Conservation (phyloP, 768 basidiomycete species). For the Naganishia friedmannii region DNA sequence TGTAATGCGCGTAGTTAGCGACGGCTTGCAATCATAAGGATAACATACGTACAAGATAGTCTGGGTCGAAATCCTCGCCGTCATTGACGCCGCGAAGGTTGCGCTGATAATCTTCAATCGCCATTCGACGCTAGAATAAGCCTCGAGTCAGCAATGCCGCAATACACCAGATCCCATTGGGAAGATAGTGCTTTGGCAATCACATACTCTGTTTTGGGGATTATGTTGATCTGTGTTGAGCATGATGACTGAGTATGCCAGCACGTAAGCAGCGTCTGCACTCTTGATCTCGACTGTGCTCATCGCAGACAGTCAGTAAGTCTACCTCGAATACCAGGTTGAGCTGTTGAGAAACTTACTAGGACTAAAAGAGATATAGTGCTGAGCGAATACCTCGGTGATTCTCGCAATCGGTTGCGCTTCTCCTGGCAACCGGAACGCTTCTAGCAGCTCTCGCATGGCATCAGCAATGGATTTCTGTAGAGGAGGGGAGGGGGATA, state of each 20-base stretch:
- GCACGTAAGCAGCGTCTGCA: slow-evolving; percentile 88
- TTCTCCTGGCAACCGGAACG: slow-evolving; percentile 92
- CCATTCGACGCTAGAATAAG: slow-evolving; percentile 68
- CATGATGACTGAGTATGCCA: slow-evolving; percentile 95
- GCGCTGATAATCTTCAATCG: slow-evolving; percentile 85
- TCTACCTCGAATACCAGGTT: neutral
- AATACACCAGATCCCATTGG: slow-evolving; percentile 37
- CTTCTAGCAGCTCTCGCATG: slow-evolving; percentile 87
- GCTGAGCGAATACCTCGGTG: slow-evolving; percentile 88
- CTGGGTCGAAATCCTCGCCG: slow-evolving; percentile 72
- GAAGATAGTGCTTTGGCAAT: too few species aligned
- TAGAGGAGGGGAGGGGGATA: slow-evolving; percentile 63
- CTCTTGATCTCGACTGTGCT: slow-evolving; percentile 81
- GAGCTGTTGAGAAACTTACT: slow-evolving; percentile 54
- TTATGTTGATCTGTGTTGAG: slow-evolving; percentile 96
- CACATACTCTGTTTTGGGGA: slow-evolving; percentile 69
- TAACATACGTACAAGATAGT: slow-evolving; percentile 66
- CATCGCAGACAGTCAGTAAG: too few species aligned
- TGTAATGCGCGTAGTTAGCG: slow-evolving; percentile 47
- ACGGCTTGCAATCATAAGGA: slow-evolving; percentile 34
- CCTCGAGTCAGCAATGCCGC: neutral
- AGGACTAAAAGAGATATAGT: slow-evolving; percentile 80
- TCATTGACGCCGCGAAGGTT: slow-evolving; percentile 93
- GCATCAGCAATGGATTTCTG: slow-evolving; percentile 74
- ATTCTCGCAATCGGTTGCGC: slow-evolving; percentile 89